phyloP scores from a whole-genome alignment of 225 moss, liverwort and hornwort species.

The Asterella californica region DNA sequence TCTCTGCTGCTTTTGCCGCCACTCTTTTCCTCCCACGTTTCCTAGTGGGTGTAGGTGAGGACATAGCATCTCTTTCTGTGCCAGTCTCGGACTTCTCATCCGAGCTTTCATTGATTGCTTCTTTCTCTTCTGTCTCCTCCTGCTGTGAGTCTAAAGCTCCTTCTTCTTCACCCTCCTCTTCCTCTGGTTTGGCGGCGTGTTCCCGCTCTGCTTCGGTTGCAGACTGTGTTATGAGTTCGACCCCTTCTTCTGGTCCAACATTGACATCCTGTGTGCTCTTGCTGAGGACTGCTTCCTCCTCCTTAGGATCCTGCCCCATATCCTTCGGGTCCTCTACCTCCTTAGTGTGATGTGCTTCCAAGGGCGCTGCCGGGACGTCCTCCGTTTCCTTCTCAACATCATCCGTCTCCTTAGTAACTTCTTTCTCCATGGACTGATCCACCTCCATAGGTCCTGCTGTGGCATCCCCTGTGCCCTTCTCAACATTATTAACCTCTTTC shows the following conservation, averaged over 20 bases:
- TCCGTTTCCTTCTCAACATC: neutral
- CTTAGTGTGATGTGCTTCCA: neutral
- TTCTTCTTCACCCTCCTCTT: neutral
- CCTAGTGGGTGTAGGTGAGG: neutral
- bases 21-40: constrained; percentile 2
- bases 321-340: neutral
- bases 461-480: neutral
- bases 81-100: constrained; percentile 11
- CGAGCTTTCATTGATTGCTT: constrained; percentile 3
- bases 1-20: constrained; percentile 10
- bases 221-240: neutral
- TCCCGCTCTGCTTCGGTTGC: neutral
- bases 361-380: neutral
- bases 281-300: neutral
- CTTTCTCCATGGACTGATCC: neutral
- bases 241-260: neutral
- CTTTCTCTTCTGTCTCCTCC: neutral
- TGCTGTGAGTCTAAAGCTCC: neutral
- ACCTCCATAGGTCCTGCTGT: neutral
- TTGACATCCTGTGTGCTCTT: neutral
- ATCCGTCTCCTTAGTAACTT: neutral
- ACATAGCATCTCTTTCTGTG: neutral
- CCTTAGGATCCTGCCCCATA: neutral
- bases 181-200: neutral
- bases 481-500: neutral